Base-by-base conservation (phyloP, 768 basidiomycete genomes). In the Trametes villosa region DNA sequence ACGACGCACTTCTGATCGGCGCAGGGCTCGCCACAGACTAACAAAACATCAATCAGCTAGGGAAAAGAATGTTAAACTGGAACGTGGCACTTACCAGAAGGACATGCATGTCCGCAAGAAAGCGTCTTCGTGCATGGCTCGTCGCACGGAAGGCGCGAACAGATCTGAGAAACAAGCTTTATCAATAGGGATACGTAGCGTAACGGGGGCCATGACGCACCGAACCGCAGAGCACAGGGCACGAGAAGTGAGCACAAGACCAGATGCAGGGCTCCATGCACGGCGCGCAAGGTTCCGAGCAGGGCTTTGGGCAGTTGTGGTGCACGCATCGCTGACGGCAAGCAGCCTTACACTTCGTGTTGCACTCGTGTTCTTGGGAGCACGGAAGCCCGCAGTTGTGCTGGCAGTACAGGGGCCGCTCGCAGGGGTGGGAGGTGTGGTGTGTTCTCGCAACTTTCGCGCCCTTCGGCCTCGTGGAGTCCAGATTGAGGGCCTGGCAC, bases 11-110 rank as follows among this genome's bases (percentile, higher is more conserved):
- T 49, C 57, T 78, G 78, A 1, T 30, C 0, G 0, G 30, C 61
- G 62, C 79, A 80, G 0, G 71, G 68, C 56, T 80, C 79, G 8
- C 76, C 75, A 47, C 76, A 77, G 6, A 80, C 75, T 77, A 42
- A 30, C 13, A 13, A 33, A 9, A 27, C 2, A 4, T 38, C 13
- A 6, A 27, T 33, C 38, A 38, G 2, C 5, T 22, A 6, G 20
- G 26, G 15, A 24, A 26, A 11, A 6, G 6, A 4, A 33, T n/a
- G n/a, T n/a, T n/a, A 18, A 20, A 45, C 9, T 22, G 22, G 30
- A 20, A 26, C 13, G 13, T n/a, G 18, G 6, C 7, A 54, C 72
- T 49, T 50, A 78, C 77, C 60, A 3, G 76, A 78, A 17, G 76
- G 75, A 52, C 78, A 79, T 2, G 49, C 70, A 53, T 78, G 75